A percentile compares a stretch with the other conserved stretches of the same genome.
phyloP scores from a whole-genome alignment of 2,329 filamentous ascomycete genomes.

The Fonsecaea pugnacius region DNA sequence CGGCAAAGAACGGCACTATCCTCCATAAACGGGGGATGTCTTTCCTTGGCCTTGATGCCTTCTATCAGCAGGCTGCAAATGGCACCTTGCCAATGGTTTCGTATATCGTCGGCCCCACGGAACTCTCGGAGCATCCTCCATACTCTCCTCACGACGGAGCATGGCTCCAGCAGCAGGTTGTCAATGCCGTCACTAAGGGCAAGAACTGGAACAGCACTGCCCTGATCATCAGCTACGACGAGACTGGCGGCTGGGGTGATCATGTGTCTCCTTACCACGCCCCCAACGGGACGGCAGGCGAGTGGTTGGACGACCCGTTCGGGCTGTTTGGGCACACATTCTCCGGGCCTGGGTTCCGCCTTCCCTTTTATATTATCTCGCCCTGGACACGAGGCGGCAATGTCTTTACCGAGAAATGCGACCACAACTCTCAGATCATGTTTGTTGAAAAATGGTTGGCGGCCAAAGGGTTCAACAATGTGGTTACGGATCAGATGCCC shows the following conservation, averaged over 20 bases:
- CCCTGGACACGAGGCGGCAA: constrained; percentile 60
- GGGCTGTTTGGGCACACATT: constrained; percentile 49
- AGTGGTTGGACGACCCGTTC: constrained; percentile 58
- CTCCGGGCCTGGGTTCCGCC: constrained; percentile 54
- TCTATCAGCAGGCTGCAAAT: constrained; percentile 56
- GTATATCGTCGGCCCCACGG: constrained; percentile 56
- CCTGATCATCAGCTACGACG: constrained; percentile 58
- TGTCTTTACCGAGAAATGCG: constrained; percentile 60
- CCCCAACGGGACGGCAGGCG: constrained; percentile 55
- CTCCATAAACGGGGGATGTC: constrained; percentile 55
- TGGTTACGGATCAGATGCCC: constrained; percentile 51
- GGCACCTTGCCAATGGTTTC: constrained; percentile 58
- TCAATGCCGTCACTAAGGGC: constrained; percentile 56
- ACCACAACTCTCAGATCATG: constrained; percentile 61
- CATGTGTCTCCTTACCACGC: constrained; percentile 59
- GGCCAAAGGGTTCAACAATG: constrained; percentile 48
- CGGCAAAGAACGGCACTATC: constrained; percentile 47
- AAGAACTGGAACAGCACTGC: constrained; percentile 56
- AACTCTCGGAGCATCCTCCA: constrained; percentile 60
- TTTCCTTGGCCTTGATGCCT: constrained; percentile 54
- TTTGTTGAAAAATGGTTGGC: constrained; percentile 59
- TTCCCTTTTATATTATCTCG: constrained; percentile 61
- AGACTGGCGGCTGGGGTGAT: constrained; percentile 61
- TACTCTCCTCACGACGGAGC: constrained; percentile 59
- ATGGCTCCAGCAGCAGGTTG: constrained; percentile 60